These are phyloP conservation scores for Hypoxylon sp. DNA, from an alignment of 2,329 filamentous ascomycete species.

Conservation along the genomic window DNA sequence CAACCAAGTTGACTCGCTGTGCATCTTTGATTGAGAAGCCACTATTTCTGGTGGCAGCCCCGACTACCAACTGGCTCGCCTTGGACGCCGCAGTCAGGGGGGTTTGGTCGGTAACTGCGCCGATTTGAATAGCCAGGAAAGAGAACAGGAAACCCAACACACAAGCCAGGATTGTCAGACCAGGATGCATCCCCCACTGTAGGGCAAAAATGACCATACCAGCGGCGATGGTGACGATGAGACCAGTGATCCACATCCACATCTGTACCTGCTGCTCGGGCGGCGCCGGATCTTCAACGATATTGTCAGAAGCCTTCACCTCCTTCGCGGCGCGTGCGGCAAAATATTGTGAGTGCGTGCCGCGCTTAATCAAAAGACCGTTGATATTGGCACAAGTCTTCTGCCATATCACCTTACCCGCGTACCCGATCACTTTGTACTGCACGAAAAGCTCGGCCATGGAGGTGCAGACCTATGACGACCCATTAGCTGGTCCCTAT, in stretches of 20 bases:
- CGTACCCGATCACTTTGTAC: constrained; percentile 58
- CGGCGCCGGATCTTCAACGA: constrained; percentile 66
- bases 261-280: constrained; percentile 64
- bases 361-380: constrained; percentile 55
- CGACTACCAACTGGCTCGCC: constrained; percentile 77
- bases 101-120: constrained; percentile 72
- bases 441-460: constrained; percentile 59
- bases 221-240: constrained; percentile 64
- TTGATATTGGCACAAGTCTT: constrained; percentile 62
- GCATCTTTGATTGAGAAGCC: constrained; percentile 65
- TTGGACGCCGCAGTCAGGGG: constrained; percentile 77
- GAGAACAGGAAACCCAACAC: constrained; percentile 73
- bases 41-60: constrained; percentile 72
- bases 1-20: constrained; percentile 76
- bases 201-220: constrained; percentile 66
- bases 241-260: constrained; percentile 67
- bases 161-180: constrained; percentile 69
- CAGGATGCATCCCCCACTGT: constrained; percentile 70
- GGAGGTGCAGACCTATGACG: constrained; percentile 54
- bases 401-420: constrained; percentile 64
- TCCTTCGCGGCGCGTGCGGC: constrained; percentile 57
- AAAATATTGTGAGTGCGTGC: constrained; percentile 61
- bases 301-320: constrained; percentile 55
- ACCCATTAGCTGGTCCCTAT: neutral
- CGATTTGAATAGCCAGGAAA: constrained; percentile 73